Percentiles rank a stretch among this genome's conserved stretches.
phyloP scores from a whole-genome alignment of 2,329 filamentous ascomycete species.

The Lomentospora prolificans region DNA sequence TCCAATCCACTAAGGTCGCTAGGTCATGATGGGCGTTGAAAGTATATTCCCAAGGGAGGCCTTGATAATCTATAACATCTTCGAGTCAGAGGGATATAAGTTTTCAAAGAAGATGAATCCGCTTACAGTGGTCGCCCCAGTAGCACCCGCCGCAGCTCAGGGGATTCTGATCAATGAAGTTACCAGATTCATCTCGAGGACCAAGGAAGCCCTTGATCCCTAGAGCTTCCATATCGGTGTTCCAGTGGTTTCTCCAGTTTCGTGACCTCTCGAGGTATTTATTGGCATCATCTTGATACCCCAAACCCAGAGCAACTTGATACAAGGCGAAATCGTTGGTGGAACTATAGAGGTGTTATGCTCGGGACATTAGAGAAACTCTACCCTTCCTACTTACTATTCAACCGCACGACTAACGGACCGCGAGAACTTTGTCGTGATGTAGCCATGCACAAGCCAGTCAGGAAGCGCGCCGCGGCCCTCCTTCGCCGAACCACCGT shows the following conservation, averaged over 20 bases:
- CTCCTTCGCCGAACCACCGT: slow-evolving; percentile 53
- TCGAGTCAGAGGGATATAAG: neutral
- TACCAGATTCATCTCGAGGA: slow-evolving; percentile 41
- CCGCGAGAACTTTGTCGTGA: slow-evolving; percentile 51
- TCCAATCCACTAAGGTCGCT: slow-evolving; percentile 38
- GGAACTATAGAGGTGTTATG: slow-evolving; percentile 22
- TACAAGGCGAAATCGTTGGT: slow-evolving; percentile 60
- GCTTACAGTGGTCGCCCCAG: slow-evolving; percentile 45
- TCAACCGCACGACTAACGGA: slow-evolving; percentile 57
- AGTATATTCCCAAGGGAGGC: slow-evolving; percentile 53
- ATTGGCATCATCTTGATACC: slow-evolving; percentile 35
- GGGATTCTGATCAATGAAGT: slow-evolving; percentile 45
- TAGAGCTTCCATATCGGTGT: slow-evolving; percentile 43
- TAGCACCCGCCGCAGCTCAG: slow-evolving; percentile 54
- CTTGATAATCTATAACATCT: slow-evolving; percentile 40
- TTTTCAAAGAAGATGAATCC: neutral
- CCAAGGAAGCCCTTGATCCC: slow-evolving; percentile 58
- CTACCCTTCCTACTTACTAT: slow-evolving; percentile 31
- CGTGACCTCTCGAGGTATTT: slow-evolving; percentile 54
- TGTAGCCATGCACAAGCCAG: slow-evolving; percentile 56
- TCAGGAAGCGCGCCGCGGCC: slow-evolving; percentile 60
- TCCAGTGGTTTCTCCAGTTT: slow-evolving; percentile 68
- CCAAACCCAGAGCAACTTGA: slow-evolving; percentile 52
- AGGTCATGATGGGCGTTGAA: slow-evolving; percentile 66
- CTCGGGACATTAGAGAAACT: neutral